Evolutionary conservation across 1,284 basidiomycete species (phyloP).

Genomic region (Ceratobasidium sp.): DNA sequence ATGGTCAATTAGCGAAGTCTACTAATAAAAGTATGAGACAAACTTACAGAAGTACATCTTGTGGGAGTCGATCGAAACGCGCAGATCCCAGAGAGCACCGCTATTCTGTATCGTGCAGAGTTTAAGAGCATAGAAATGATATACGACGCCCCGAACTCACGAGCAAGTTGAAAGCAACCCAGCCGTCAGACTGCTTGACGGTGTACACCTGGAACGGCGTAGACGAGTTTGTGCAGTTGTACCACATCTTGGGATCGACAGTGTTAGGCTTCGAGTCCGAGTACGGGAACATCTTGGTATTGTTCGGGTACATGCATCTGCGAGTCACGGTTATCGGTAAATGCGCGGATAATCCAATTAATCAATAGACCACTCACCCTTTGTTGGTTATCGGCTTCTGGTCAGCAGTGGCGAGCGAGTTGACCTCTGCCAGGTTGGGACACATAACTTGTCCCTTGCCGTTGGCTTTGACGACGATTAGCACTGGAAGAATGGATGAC

Average conservation of each 20-base stretch:
- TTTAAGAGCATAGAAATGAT: not conserved
- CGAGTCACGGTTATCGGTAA: not conserved
- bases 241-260: slow-evolving; percentile 30
- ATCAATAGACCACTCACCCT: not conserved
- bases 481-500: too few species aligned
- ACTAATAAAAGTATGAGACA: not conserved
- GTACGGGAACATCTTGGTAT: slow-evolving; percentile 32
- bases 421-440: slow-evolving; percentile 17
- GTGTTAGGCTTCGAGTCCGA: slow-evolving; percentile 26
- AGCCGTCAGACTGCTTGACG: slow-evolving; percentile 7
- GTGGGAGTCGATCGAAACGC: slow-evolving; percentile 35
- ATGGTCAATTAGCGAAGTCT: not conserved
- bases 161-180: slow-evolving; percentile 11
- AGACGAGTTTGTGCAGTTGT: slow-evolving; percentile 15
- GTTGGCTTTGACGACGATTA: not conserved
- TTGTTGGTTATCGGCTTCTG: slow-evolving; percentile 40
- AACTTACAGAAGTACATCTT: slow-evolving; percentile 36
- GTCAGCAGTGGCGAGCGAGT: slow-evolving; percentile 3
- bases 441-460: slow-evolving; percentile 22
- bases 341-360: too few species aligned
- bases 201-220: slow-evolving; percentile 26
- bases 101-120: slow-evolving; percentile 2
- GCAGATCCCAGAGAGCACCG: slow-evolving; percentile 35
- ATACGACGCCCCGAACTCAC: not conserved
- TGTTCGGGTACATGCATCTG: slow-evolving; percentile 31